Conservation (phyloP, 2,329 filamentous ascomycete genomes). For the Aspergillus proliferans region DNA sequence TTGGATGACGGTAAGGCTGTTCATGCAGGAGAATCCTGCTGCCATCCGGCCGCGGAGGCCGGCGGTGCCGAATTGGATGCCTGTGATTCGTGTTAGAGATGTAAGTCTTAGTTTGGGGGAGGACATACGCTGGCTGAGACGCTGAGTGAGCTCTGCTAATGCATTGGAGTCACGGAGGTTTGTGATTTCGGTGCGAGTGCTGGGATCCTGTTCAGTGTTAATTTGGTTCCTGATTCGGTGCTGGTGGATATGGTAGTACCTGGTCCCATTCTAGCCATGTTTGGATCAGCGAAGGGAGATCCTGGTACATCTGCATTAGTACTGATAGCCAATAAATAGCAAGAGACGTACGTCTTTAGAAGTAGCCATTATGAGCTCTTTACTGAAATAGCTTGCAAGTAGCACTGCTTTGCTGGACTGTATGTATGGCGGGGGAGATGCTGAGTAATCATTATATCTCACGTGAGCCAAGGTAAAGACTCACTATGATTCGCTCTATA, state of each 20-base stretch:
- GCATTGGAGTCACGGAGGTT: constrained; percentile 43
- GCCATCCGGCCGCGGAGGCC: constrained; percentile 60
- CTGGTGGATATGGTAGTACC: constrained; percentile 17
- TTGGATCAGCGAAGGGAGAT: constrained; percentile 39
- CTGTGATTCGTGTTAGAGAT: constrained; percentile 14
- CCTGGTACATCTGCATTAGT: constrained; percentile 13
- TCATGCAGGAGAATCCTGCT: constrained; percentile 58
- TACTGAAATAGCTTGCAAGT: too few relatives aligned
- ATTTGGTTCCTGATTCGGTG: constrained; percentile 1
- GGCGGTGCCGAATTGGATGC: constrained; percentile 57
- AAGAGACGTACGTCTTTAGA: background rate
- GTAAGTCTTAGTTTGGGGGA: background rate
- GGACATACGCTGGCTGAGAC: constrained; percentile 44
- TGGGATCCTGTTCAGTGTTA: constrained; percentile 36
- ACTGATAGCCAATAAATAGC: background rate
- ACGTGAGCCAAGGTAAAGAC: too few relatives aligned
- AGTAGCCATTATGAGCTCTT: too few relatives aligned
- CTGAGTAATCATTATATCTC: too few relatives aligned
- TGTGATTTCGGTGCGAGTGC: constrained; percentile 50
- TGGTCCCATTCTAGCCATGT: constrained; percentile 56
- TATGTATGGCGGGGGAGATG: too few relatives aligned
- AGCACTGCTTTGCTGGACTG: too few relatives aligned
- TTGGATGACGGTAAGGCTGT: constrained; percentile 55
- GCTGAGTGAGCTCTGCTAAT: constrained; percentile 45
- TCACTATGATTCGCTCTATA: too few relatives aligned